Evolutionary conservation across 2,329 filamentous ascomycete species (phyloP), one percentile per base, ranked within the genome.

Genomic region (Claviceps pazoutovae): DNA sequence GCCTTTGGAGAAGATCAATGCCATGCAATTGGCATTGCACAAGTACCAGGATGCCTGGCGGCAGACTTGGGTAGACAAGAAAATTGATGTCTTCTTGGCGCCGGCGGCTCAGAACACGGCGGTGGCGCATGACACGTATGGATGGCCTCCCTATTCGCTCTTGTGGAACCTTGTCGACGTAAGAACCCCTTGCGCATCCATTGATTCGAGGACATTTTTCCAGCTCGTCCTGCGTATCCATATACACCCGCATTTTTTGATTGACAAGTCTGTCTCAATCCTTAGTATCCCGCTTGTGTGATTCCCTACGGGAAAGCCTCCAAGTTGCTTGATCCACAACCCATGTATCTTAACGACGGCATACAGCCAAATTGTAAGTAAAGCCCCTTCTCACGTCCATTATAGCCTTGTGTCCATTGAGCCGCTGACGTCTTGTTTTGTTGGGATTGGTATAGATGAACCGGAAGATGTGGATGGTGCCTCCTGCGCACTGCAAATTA

Each of bases 141-240:
- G 72, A 0, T 30, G 66, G 0, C 64, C 70, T 1, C 60, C 67
- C 0, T 76, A 75, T 50, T 79, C 76, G 0, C 59, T 71, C 17
- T 54, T 79, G 34, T 69, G 69, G 60, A 82, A 80, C 53, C 21
- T 78, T 8, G 56, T 79, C 4, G 73, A 79, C 60, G 74, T 73
- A 57, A 19, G 17, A 9, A 4, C 6, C 11, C 13, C 34, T 9
- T 5, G 34, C 9, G 14, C 9, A n/a, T 39, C 17, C 14, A 13
- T 48, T 7, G 2, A 4, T 46, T 30, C 26, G 1, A 4, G 4
- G 1, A 13, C 16, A 17, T 5, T 8, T 30, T 11, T 30, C 2
- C 41, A 19, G 5, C 7, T 4, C 38, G 16, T 9, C n/a, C 6
- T 17, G 8, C 1, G 8, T 30, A 30, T 30, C 9, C 30, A 11